These are phyloP conservation scores for Sarocladium kiliense DNA, from an alignment of 2,329 filamentous ascomycete species.

Conservation along the genomic window DNA sequence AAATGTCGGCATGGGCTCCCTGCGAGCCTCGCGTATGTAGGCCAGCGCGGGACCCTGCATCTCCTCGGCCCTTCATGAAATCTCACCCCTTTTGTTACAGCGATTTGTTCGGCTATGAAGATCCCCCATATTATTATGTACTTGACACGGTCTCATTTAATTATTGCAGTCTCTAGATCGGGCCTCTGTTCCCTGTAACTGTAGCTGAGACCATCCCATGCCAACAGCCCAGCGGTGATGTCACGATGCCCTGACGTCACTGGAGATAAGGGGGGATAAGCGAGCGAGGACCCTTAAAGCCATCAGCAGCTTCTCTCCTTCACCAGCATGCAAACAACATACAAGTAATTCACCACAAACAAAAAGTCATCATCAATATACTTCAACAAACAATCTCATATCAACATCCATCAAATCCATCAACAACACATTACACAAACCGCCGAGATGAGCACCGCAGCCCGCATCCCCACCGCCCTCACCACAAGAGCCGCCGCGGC, in stretches of 20 bases:
- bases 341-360: too few relatives aligned
- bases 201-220: neutral
- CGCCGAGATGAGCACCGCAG: neutral
- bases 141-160: too few relatives aligned
- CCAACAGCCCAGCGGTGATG: neutral
- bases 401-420: neutral
- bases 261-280: neutral
- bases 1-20: too few relatives aligned
- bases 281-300: neutral
- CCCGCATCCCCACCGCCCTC: neutral
- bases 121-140: too few relatives aligned
- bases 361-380: too few relatives aligned
- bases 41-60: neutral
- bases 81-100: too few relatives aligned
- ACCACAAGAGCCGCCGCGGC: neutral
- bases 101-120: too few relatives aligned
- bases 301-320: neutral
- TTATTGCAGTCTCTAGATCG: neutral
- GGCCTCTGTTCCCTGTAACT: neutral
- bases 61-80: neutral
- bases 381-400: neutral
- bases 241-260: slow-evolving; percentile 1
- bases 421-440: neutral
- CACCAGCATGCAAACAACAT: too few relatives aligned
- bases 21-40: too few relatives aligned